A percentile compares a stretch with the other conserved stretches of the same genome.
Evolutionary conservation across 2,329 filamentous ascomycete genomes (phyloP).

Genomic region (Paramyrothecium roridum): DNA sequence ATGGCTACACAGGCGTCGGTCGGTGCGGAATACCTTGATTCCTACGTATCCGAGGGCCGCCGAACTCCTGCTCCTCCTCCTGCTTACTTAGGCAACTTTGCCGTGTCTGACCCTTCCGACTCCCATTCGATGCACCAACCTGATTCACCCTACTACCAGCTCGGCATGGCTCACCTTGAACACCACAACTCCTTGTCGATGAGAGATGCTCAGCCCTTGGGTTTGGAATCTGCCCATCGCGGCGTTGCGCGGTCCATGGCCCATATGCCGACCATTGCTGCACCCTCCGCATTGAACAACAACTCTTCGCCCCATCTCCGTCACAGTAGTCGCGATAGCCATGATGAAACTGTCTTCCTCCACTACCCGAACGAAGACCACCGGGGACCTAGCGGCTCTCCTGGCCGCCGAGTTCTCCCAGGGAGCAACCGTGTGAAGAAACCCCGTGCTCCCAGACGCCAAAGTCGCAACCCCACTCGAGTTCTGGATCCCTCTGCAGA

Average conservation of each 20-base stretch:
- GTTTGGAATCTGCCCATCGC: conserved; percentile 19
- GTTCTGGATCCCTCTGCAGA: conserved; percentile 21
- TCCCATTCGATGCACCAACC: conserved; percentile 16
- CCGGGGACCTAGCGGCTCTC: conserved; percentile 21
- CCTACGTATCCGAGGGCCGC: conserved; percentile 35
- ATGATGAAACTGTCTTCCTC: conserved; percentile 12
- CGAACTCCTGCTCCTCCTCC: conserved; percentile 32
- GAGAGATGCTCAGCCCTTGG: conserved; percentile 13
- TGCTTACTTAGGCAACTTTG: conserved; percentile 32
- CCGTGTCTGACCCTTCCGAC: conserved; percentile 28
- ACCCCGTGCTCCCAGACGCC: conserved; percentile 7
- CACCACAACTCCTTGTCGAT: conserved; percentile 22
- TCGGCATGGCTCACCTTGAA: conserved; percentile 19
- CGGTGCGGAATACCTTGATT: conserved; percentile 29
- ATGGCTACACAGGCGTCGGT: conserved; percentile 36
- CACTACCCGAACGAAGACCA: neutral
- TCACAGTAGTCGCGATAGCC: conserved; percentile 17
- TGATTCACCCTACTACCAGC: conserved; percentile 20
- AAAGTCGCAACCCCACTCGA: conserved; percentile 4
- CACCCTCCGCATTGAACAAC: conserved; percentile 17
- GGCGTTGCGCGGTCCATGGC: conserved; percentile 13
- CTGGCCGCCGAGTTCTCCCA: conserved; percentile 19
- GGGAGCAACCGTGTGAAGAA: conserved; percentile 23
- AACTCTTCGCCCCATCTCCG: conserved; percentile 15
- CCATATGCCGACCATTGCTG: neutral